Percentiles rank a stretch among this genome's conserved stretches.
phyloP scores from a whole-genome alignment of 345 rosid genomes.

The Cardamine occulta region DNA sequence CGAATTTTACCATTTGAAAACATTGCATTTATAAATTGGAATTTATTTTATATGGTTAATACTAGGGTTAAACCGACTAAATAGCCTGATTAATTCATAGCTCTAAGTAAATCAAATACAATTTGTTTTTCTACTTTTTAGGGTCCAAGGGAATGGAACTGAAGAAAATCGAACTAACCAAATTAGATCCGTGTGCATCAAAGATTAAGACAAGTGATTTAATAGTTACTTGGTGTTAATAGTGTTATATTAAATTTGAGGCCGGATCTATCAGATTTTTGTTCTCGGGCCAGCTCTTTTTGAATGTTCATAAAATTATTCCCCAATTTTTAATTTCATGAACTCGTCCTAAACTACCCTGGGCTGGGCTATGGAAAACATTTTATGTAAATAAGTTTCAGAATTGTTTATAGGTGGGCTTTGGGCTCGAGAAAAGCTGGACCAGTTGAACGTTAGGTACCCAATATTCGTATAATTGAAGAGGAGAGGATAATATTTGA shows the following conservation, averaged over 20 bases:
- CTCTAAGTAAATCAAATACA: neutral
- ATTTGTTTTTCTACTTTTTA: neutral
- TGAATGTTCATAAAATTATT: neutral
- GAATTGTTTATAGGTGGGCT: neutral
- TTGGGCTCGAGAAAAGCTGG: neutral
- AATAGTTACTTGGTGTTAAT: neutral
- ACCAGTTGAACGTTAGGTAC: neutral
- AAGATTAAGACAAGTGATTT: neutral
- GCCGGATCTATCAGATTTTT: neutral
- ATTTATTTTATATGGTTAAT: neutral
- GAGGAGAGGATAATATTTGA: neutral
- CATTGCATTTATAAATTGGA: neutral
- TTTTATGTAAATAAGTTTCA: neutral
- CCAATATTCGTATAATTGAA: neutral
- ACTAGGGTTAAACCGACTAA: neutral
- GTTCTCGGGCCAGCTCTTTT: neutral
- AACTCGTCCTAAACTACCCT: neutral
- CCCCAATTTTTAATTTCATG: neutral
- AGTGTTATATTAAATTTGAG: neutral
- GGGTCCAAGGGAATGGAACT: neutral
- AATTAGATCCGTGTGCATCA: neutral
- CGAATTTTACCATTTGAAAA: conserved; percentile 25
- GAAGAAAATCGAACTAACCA: neutral
- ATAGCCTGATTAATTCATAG: neutral
- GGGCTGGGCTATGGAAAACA: neutral